These are phyloP conservation scores for Podospora australis DNA, from an alignment of 495 filamentous ascomycete genomes.

Conservation along the genomic window DNA sequence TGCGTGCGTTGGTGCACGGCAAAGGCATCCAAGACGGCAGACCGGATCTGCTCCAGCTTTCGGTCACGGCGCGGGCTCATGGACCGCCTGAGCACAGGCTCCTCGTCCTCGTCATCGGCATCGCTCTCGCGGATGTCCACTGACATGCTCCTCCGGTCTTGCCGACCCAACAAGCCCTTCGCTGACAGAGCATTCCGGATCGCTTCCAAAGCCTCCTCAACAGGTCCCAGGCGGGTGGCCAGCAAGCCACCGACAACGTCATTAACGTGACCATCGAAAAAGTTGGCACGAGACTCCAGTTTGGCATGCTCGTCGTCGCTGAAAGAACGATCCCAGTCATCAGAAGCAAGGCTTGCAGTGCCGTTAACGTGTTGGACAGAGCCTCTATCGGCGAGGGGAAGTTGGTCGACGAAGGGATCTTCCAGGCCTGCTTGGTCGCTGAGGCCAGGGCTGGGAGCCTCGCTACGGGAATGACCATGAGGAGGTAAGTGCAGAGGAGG, in stretches of 20 bases:
- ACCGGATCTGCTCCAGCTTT: conserved; percentile 76
- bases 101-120: conserved; percentile 91
- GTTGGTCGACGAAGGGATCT: conserved; percentile 43
- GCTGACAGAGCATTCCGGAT: conserved; percentile 61
- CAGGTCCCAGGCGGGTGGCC: conserved; percentile 64
- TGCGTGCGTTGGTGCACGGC: conserved; percentile 47
- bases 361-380: conserved; percentile 61
- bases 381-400: conserved; percentile 42
- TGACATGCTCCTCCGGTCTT: conserved; percentile 51
- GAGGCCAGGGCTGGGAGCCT: conserved; percentile 72
- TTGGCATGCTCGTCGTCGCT: conserved; percentile 77
- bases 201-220: conserved; percentile 66
- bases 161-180: conserved; percentile 35
- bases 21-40: conserved; percentile 73
- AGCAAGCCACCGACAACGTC: conserved; percentile 75
- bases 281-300: conserved; percentile 61
- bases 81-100: conserved; percentile 55
- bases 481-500: conserved; percentile 53
- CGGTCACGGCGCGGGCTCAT: conserved; percentile 63
- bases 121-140: conserved; percentile 70
- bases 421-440: conserved; percentile 47
- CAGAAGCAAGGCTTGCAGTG: conserved; percentile 58
- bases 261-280: conserved; percentile 86
- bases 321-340: conserved; percentile 87
- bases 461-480: conserved; percentile 54